These are phyloP conservation scores for Globisporangium polare DNA, from an alignment of 352 stramenopile species.

Conservation along the genomic window DNA sequence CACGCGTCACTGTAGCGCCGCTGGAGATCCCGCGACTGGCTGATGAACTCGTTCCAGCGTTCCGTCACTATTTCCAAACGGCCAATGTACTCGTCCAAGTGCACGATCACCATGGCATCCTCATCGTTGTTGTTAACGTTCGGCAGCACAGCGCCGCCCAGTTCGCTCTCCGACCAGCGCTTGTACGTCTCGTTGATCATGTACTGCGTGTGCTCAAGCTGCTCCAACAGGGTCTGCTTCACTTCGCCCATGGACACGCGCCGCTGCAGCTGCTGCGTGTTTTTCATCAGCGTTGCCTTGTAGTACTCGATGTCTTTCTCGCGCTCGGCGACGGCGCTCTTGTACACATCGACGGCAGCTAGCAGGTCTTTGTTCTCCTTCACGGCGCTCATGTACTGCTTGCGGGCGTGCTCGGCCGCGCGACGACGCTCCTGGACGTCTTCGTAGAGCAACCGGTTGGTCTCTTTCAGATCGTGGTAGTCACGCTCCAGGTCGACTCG, in stretches of 20 bases:
- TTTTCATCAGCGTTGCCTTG: constrained; percentile 41
- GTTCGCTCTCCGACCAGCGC: constrained; percentile 56
- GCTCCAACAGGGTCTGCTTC: constrained; percentile 68
- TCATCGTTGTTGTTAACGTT: constrained; percentile 11
- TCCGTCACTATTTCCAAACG: constrained; percentile 52
- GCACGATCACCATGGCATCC: constrained; percentile 25
- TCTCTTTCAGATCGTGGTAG: constrained; percentile 52
- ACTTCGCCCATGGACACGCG: constrained; percentile 56
- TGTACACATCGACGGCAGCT: constrained; percentile 60
- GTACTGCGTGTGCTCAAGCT: constrained; percentile 73
- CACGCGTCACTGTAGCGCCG: constrained; percentile 44
- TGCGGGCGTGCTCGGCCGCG: constrained; percentile 46
- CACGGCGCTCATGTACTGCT: constrained; percentile 52
- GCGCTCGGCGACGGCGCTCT: constrained; percentile 48
- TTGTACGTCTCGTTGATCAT: constrained; percentile 79
- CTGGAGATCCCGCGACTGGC: constrained; percentile 50
- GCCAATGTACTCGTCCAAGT: constrained; percentile 56
- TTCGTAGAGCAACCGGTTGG: constrained; percentile 55
- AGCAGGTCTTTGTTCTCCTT: constrained; percentile 67
- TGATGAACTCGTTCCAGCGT: constrained; percentile 51
- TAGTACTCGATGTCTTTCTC: constrained; percentile 71
- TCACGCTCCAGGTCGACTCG: constrained; percentile 30
- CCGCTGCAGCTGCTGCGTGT: constrained; percentile 47
- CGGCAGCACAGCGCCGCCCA: constrained; percentile 21
- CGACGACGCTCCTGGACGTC: constrained; percentile 56